Evolutionary conservation across 2,329 filamentous ascomycete genomes (phyloP).

Genomic region (Blastomyces gilchristii): DNA sequence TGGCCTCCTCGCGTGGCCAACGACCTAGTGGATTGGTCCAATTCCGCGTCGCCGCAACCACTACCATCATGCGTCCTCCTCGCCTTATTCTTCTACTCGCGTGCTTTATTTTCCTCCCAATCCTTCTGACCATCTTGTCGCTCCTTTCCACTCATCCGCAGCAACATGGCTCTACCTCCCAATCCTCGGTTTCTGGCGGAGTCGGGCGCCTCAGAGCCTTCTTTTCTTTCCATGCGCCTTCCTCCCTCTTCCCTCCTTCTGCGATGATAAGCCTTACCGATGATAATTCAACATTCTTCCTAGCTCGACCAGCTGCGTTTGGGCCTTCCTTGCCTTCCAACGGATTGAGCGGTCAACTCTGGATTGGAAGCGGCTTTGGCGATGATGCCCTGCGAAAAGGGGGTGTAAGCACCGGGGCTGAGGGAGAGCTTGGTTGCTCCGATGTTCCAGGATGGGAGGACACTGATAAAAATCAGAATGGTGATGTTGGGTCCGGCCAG

Average conservation of each 20-base stretch:
- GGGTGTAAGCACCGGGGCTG: conserved; percentile 43
- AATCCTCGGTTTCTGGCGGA: conserved; percentile 25
- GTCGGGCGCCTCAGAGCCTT: conserved; percentile 46
- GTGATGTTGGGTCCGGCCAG: conserved; percentile 3
- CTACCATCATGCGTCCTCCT: conserved; percentile 37
- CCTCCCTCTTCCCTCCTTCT: conserved; percentile 86
- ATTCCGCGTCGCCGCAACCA: conserved; percentile 3
- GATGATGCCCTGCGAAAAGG: conserved; percentile 61
- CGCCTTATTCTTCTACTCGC: conserved; percentile 38
- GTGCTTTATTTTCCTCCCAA: conserved; percentile 40
- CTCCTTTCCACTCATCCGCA: conserved; percentile 33
- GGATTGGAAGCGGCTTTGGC: conserved; percentile 86
- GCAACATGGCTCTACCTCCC: conserved; percentile 28
- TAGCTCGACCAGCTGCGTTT: conserved; percentile 86
- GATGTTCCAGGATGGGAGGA: conserved; percentile 85
- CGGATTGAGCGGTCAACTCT: conserved; percentile 79
- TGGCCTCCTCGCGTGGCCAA: conserved; percentile 20
- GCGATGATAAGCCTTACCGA: conserved; percentile 93
- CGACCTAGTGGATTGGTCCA: conserved; percentile 27
- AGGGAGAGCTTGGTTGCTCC: conserved; percentile 87
- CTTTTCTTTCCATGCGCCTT: conserved; percentile 63
- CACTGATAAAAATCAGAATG: conserved; percentile 32
- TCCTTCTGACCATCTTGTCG: conserved; percentile 39
- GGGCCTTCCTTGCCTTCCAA: conserved; percentile 64
- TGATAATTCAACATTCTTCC: conserved; percentile 95